Base-by-base conservation (phyloP, 1,284 basidiomycete genomes). In the Anthracocystis setariae region DNA sequence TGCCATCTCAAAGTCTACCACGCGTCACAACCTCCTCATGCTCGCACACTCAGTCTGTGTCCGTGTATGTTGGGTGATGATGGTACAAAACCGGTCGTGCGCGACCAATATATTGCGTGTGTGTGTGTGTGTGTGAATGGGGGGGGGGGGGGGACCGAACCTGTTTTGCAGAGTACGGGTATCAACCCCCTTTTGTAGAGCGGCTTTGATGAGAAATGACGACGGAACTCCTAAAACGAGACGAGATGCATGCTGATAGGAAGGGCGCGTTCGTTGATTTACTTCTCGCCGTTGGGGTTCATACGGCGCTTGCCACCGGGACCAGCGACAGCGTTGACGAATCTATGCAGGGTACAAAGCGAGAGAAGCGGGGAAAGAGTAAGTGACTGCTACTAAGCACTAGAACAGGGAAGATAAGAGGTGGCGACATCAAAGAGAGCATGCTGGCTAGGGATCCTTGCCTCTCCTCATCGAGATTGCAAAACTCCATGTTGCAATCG, bases 221-320 rank as follows among this genome's bases (percentile, higher is more conserved):
- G 33, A 43, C 15, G 27, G 42, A 37, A 37, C 56, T 60, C 64
- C 64, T 52, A 60, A 25, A 42, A 29, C 29, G 29, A 38, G 23
- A 48, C 27, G 55, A 46, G 32, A 24, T 40, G 46, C 47, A 45
- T 43, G 23, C 42, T 62, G 43, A 40, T n/a, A 21, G 32, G 33
- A 33, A 25, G 38, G 5, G 38, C 21, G 15, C 24, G n/a, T n/a
- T n/a, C n/a, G n/a, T n/a, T n/a, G n/a, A 40, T 53, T 29, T 69
- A 55, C 78, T 79, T 78, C 71, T 79, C 78, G 53, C 74, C 70
- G 78, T 81, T 80, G 51, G 81, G 72, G 78, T 83, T 83, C 94
- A 96, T 95, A 86, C 89, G 90, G 86, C 94, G 89, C 88, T 97
- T 97, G 86, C 93, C 94, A 78, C 91, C 91, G 71, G 92, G 91